Base-by-base conservation (phyloP, 1,139 yeast species). In the Geotrichum candidum region DNA sequence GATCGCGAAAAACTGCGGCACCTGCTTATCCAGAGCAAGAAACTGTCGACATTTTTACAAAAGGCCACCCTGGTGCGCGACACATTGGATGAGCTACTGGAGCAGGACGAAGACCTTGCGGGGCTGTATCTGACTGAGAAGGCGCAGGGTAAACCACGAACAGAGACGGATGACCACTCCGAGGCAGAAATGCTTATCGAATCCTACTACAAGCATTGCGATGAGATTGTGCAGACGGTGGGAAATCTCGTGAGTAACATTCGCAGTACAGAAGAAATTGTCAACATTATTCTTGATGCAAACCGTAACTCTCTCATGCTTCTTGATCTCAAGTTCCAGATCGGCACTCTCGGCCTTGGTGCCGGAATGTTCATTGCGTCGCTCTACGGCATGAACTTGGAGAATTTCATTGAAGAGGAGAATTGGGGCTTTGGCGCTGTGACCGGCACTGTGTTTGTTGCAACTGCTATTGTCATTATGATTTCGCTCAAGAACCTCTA, bases 231-330 rank as follows among this genome's bases (percentile, higher is more conserved):
- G 2, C 99, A 94, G 73, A 91, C 90, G 63, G 88, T 96, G 0
- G 96, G 90, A 57, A 87, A 92, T 45, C 77, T 91, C 61, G 84
- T 90, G 46, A 83, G 86, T 66, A 96, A 94, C 74, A 94, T 95
- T 68, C 84, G 87, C 65, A 90, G 96, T 18, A 94, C 99, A 0
- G 99, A 95, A 72, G 99, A 95, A 72, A 91, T 95, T 69, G 95
- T 91, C 64, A 95, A 95, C 73, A 94, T 95, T 69, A 90, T 95
- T 63, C 77, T 95, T 61, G 99, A 95, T 74, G 91, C 99, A 1
- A 94, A 92, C 72, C 85, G 99, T 75, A 95, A 95, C 74, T 87
- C 96, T 10, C 80, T 95, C 65, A 95, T 95, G 99, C 79, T 94
- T 61, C 84, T 90, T 66, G 98, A 94, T 69, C 77, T 94, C 67